A percentile compares a stretch with the other conserved stretches of the same genome.
phyloP scores from a whole-genome alignment of 2,329 filamentous ascomycete genomes.

The Fusarium sp. region DNA sequence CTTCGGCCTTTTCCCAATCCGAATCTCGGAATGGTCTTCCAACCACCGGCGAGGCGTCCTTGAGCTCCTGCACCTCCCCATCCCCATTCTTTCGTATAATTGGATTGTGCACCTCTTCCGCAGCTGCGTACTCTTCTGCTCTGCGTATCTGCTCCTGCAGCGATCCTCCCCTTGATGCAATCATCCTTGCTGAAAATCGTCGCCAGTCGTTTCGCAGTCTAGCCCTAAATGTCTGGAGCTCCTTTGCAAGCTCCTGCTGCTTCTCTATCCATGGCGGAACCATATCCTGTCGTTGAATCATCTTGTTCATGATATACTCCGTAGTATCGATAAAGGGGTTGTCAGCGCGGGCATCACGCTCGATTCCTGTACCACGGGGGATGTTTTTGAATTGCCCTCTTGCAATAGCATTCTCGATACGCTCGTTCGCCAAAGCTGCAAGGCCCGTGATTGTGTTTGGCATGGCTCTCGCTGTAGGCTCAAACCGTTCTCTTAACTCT shows the following conservation, averaged over 20 bases:
- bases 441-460: slow-evolving; percentile 84
- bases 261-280: slow-evolving; percentile 99
- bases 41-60: slow-evolving; percentile 54
- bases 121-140: slow-evolving; percentile 80
- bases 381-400: slow-evolving; percentile 90
- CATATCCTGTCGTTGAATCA: slow-evolving; percentile 95
- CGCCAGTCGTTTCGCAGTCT: slow-evolving; percentile 87
- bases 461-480: slow-evolving; percentile 77
- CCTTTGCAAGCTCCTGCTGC: slow-evolving; percentile 86
- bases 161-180: slow-evolving; percentile 81
- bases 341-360: slow-evolving; percentile 83
- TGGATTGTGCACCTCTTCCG: slow-evolving; percentile 77
- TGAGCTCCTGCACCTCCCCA: slow-evolving; percentile 51
- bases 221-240: slow-evolving; percentile 76
- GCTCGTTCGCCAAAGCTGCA: slow-evolving; percentile 85
- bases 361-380: slow-evolving; percentile 81
- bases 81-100: slow-evolving; percentile 59
- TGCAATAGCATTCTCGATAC: slow-evolving; percentile 94
- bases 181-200: slow-evolving; percentile 82
- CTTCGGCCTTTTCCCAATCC: slow-evolving; percentile 79
- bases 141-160: slow-evolving; percentile 78
- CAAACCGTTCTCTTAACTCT: slow-evolving; percentile 85
- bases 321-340: slow-evolving; percentile 96
- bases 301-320: slow-evolving; percentile 98
- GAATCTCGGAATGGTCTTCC: slow-evolving; percentile 79